A percentile compares a stretch with the other conserved stretches of the same genome.
These are phyloP conservation scores for Coix lacrymajobi DNA, from an alignment of 176 grass and related monocot genomes.

Conservation along the genomic window DNA sequence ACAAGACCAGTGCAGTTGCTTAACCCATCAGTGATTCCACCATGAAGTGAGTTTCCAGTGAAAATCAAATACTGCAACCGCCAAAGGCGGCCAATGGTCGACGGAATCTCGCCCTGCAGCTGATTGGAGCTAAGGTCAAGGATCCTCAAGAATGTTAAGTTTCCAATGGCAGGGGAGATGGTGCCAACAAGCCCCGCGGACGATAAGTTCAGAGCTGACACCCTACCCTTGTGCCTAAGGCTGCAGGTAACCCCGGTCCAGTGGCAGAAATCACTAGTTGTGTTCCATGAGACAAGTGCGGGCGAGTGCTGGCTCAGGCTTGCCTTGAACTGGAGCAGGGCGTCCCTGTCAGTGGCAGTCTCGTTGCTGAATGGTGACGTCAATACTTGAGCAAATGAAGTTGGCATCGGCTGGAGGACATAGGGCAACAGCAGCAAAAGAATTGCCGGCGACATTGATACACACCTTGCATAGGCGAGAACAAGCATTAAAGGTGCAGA, in stretches of 20 bases:
- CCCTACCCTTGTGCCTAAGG: neutral
- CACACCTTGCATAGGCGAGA: neutral
- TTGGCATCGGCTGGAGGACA: neutral
- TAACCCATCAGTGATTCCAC: neutral
- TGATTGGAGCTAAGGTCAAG: neutral
- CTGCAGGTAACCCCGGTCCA: constrained; percentile 28
- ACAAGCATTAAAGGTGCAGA: too few species aligned
- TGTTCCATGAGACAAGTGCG: constrained; percentile 7
- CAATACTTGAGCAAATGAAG: neutral
- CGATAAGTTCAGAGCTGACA: constrained; percentile 5
- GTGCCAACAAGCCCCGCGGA: neutral
- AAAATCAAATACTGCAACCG: constrained; percentile 3
- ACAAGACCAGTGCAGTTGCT: constrained; percentile 15
- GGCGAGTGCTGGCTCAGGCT: neutral
- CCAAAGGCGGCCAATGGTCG: neutral
- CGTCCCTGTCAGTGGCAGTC: neutral
- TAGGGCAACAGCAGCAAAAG: neutral
- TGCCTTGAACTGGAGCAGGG: constrained; percentile 8
- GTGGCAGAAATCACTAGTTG: neutral
- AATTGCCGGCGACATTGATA: neutral
- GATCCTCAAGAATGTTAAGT: constrained; percentile 20
- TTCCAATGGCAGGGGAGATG: neutral
- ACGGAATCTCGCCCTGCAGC: constrained; percentile 10
- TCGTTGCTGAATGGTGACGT: neutral
- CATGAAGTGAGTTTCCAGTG: constrained; percentile 4